Evolutionary conservation across 768 basidiomycete species (phyloP).

Genomic region (Cytidiella melzeri): DNA sequence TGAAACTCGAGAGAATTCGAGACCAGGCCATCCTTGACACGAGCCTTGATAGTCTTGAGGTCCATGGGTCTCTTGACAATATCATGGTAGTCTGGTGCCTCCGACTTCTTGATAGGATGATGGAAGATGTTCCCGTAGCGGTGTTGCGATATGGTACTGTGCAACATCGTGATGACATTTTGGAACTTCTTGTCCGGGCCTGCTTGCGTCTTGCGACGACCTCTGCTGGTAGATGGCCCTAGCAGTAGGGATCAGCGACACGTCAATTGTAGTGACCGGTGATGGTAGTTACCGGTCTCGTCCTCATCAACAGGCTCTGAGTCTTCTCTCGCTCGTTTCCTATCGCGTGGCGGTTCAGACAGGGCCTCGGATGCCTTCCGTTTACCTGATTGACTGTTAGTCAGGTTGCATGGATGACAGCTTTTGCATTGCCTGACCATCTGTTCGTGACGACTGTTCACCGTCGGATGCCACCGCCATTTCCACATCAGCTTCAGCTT

Average conservation of each 20-base stretch:
- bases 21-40: slow-evolving; percentile 79
- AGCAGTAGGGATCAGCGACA: not conserved
- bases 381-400: slow-evolving; percentile 34
- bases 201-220: slow-evolving; percentile 18
- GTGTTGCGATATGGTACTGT: slow-evolving; percentile 78
- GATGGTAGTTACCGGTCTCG: slow-evolving; percentile 33
- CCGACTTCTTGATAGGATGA: slow-evolving; percentile 80
- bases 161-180: slow-evolving; percentile 73
- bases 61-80: slow-evolving; percentile 96
- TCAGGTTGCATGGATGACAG: not conserved
- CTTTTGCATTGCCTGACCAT: not conserved
- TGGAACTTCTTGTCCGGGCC: slow-evolving; percentile 58
- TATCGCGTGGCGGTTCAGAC: slow-evolving; percentile 39
- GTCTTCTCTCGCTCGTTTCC: slow-evolving; percentile 58
- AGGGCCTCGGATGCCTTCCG: slow-evolving; percentile 57
- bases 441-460: not conserved
- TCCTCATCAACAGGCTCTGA: slow-evolving; percentile 65
- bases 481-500: not conserved
- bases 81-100: slow-evolving; percentile 88
- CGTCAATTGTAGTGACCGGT: not conserved
- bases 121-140: slow-evolving; percentile 88
- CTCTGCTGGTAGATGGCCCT: slow-evolving; percentile 17
- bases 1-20: slow-evolving; percentile 82
- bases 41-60: slow-evolving; percentile 85
- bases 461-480: not conserved